Conservation (phyloP, 768 basidiomycete species). For the Auricularia auricula-judae region DNA sequence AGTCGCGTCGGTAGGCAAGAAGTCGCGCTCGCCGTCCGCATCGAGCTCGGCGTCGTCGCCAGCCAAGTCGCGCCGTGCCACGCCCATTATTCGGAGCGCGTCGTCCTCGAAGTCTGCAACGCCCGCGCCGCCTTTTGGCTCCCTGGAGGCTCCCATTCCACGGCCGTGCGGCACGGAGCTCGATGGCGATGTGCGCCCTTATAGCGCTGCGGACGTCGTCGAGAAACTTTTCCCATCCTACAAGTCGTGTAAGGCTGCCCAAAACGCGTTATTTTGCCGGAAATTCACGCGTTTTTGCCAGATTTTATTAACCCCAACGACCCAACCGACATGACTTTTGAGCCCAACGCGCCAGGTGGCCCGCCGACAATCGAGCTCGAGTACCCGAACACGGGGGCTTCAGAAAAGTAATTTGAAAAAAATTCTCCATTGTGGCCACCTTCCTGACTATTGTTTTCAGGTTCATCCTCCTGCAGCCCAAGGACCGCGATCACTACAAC, state of each 20-base stretch:
- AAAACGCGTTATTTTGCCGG: slow-evolving; percentile 8
- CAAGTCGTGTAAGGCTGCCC: slow-evolving; percentile 43
- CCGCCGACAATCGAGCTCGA: slow-evolving; percentile 65
- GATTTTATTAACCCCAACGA: slow-evolving; percentile 64
- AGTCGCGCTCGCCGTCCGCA: not conserved
- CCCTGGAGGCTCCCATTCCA: slow-evolving; percentile 16
- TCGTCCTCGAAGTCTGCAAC: not conserved
- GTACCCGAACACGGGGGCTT: slow-evolving; percentile 61
- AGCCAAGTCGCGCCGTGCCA: not conserved
- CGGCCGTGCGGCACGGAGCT: slow-evolving; percentile 42
- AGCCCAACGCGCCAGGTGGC: slow-evolving; percentile 37
- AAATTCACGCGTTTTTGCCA: slow-evolving; percentile 16
- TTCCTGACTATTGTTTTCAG: slow-evolving; percentile 22
- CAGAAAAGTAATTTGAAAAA: slow-evolving; percentile 43
- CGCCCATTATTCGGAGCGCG: not conserved
- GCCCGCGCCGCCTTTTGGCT: not conserved
- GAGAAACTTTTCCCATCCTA: slow-evolving; percentile 52
- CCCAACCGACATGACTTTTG: slow-evolving; percentile 49
- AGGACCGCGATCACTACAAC: slow-evolving; percentile 80
- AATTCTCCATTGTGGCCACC: no score
- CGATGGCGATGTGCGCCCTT: slow-evolving; percentile 39
- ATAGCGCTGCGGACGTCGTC: slow-evolving; percentile 59
- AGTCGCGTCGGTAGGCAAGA: not conserved
- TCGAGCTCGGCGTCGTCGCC: not conserved
- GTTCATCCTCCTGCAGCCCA: slow-evolving; percentile 68